Evolutionary conservation across 305 asterid genomes (phyloP), one percentile per base, ranked within the genome.

Genomic region (Petunia hybrid): DNA sequence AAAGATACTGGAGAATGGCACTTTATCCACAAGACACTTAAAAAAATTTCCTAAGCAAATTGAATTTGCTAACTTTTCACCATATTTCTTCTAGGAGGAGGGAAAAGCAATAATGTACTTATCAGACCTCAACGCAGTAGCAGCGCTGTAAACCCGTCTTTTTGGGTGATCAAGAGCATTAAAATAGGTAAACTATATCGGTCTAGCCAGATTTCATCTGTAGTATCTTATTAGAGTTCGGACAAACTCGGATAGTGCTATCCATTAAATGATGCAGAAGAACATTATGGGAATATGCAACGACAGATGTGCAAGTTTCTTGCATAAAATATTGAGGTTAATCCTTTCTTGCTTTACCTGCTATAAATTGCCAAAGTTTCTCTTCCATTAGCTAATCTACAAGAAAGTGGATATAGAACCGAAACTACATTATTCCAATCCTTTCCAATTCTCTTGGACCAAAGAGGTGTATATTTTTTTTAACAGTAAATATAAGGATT

Each of bases 331-430:
- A 64, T 35, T 12, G 42, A 64, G 70, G 36, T 64, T 9, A 3
- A 5, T 64, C 70, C 42, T 38, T 36, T 12, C 70, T 64, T 64
- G 22, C 70, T 64, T 38, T 64, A 64, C 16, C 6, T 8, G 1
- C 70, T 38, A 5, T 36, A 16, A 38, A 10, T 38, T 38, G 70
- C 70, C 35, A 10, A 45, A 64, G 43, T 45, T 38, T 12, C 70
- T 64, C 46, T 64, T 38, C 22, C 22, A 63, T 10, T 39, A 65
- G 39, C 31, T 7, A 65, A 65, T 65, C 71, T 39, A 65, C 71
- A 65, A 65, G 46, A 13, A 65, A 64, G 70, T 64, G 70, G 22
- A 64, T 38, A 64, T 38, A 38, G 70, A 64, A 64, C 70, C 70
- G 13, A 64, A 5, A 38, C 45, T 64, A 40, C 43, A 38, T 10